phyloP scores from a whole-genome alignment of 164 flowering plant species.

The Platanus orientalis region DNA sequence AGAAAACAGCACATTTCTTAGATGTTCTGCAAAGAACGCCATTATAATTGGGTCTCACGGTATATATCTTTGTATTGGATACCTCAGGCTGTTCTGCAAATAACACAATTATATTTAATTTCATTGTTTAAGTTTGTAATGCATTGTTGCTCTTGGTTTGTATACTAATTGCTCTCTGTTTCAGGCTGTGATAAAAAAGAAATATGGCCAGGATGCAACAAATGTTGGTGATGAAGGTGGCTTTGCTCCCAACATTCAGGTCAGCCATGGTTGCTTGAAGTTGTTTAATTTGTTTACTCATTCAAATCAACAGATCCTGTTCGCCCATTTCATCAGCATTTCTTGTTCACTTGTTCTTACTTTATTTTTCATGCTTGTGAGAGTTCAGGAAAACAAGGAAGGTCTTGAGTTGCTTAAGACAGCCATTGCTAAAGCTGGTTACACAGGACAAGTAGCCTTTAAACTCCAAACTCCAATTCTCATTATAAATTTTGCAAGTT shows the following conservation, averaged over 20 bases:
- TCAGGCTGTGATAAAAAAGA: conserved; percentile 87
- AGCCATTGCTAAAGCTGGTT: conserved; percentile 89
- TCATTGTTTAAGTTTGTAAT: no score
- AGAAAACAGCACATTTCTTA: no score
- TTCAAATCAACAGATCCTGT: neutral
- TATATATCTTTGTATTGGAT: no score
- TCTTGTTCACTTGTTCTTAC: neutral
- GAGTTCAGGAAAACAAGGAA: conserved; percentile 80
- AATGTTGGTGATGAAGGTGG: conserved; percentile 99
- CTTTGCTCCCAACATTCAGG: conserved; percentile 94
- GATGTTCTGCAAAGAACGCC: no score
- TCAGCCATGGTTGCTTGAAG: conserved; percentile 4
- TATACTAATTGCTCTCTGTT: conserved; percentile 8
- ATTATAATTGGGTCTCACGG: no score
- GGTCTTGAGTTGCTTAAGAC: conserved; percentile 91
- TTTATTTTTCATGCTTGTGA: neutral
- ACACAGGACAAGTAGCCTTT: conserved; percentile 53
- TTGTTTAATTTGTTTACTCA: neutral
- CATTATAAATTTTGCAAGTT: neutral
- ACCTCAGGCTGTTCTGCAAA: neutral
- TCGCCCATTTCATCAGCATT: neutral
- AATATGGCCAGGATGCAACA: conserved; percentile 90
- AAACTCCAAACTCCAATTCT: neutral
- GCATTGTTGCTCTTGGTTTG: neutral
- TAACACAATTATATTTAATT: no score